phyloP scores from a whole-genome alignment of 495 filamentous ascomycete species.

The Penicillium flavigenum region DNA sequence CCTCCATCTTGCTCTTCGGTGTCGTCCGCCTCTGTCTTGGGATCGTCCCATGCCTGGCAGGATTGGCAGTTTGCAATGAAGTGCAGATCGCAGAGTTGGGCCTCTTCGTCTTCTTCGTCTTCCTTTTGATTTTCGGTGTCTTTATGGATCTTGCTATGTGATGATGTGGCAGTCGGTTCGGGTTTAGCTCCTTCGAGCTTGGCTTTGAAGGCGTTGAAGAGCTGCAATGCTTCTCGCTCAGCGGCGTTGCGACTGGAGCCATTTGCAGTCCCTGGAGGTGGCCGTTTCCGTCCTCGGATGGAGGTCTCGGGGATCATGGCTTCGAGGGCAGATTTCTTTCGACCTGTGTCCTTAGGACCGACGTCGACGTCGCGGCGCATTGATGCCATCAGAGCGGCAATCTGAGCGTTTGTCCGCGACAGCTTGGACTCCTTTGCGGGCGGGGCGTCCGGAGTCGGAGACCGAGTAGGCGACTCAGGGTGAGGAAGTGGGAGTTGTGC shows the following conservation, averaged over 20 bases:
- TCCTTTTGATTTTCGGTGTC: slow-evolving; percentile 33
- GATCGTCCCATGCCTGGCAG: slow-evolving; percentile 69
- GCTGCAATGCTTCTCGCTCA: slow-evolving; percentile 62
- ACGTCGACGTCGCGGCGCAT: slow-evolving; percentile 76
- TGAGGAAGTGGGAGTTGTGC: slow-evolving; percentile 48
- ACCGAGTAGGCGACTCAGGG: slow-evolving; percentile 49
- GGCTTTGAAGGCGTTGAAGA: slow-evolving; percentile 73
- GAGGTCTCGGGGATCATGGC: slow-evolving; percentile 80
- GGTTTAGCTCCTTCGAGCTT: slow-evolving; percentile 67
- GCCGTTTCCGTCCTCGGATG: slow-evolving; percentile 75
- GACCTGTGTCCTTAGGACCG: slow-evolving; percentile 52
- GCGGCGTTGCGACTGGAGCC: slow-evolving; percentile 36
- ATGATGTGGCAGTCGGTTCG: slow-evolving; percentile 26
- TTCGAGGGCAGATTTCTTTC: slow-evolving; percentile 70
- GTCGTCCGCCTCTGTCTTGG: slow-evolving; percentile 31
- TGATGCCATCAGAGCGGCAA: slow-evolving; percentile 84
- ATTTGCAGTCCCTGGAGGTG: slow-evolving; percentile 51
- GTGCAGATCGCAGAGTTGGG: slow-evolving; percentile 78
- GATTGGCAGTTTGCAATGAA: slow-evolving; percentile 93
- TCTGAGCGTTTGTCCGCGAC: slow-evolving; percentile 85
- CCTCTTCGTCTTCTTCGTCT: slow-evolving; percentile 63
- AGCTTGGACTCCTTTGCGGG: slow-evolving; percentile 56
- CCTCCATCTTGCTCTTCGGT: slow-evolving; percentile 60
- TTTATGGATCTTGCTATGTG: slow-evolving; percentile 29
- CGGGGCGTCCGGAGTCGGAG: slow-evolving; percentile 48